Evolutionary conservation across 257 asterid genomes (phyloP).

Genomic region (Solanum lignicaule): DNA sequence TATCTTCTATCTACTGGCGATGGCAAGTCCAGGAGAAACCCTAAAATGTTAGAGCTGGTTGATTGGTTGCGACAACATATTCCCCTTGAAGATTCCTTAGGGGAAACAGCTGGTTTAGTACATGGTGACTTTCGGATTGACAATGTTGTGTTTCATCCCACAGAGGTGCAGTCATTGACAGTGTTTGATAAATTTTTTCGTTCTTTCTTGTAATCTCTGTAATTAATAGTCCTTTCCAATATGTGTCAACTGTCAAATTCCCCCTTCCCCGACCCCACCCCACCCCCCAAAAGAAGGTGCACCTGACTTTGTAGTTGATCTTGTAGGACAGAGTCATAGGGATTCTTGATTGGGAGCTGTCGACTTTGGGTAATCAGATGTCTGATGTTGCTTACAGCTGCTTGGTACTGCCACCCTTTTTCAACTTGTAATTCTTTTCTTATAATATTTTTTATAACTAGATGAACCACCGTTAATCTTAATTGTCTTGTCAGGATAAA

Average conservation of each 20-base stretch:
- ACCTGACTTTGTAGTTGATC: conserved; percentile 1
- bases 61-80: conserved; percentile 78
- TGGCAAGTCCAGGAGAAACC: conserved; percentile 79
- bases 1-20: conserved; percentile 75
- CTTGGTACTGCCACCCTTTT: conserved; percentile 50
- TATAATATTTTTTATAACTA: neutral
- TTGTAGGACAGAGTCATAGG: conserved; percentile 94
- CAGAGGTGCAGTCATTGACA: conserved; percentile 46
- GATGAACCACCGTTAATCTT: neutral
- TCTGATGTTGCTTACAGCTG: conserved; percentile 91
- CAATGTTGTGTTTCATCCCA: conserved; percentile 94
- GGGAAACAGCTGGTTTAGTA: conserved; percentile 73
- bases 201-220: neutral
- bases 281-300: neutral
- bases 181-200: neutral
- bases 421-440: neutral
- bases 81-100: conserved; percentile 85
- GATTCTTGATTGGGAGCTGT: conserved; percentile 91
- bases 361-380: conserved; percentile 97
- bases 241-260: neutral
- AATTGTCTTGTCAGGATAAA: neutral
- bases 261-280: too few species aligned
- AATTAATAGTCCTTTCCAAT: neutral
- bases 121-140: conserved; percentile 97
- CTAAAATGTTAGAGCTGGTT: conserved; percentile 72